Evolutionary conservation across 139 green algal species (phyloP).

Genomic region (Chlorella sp.): DNA sequence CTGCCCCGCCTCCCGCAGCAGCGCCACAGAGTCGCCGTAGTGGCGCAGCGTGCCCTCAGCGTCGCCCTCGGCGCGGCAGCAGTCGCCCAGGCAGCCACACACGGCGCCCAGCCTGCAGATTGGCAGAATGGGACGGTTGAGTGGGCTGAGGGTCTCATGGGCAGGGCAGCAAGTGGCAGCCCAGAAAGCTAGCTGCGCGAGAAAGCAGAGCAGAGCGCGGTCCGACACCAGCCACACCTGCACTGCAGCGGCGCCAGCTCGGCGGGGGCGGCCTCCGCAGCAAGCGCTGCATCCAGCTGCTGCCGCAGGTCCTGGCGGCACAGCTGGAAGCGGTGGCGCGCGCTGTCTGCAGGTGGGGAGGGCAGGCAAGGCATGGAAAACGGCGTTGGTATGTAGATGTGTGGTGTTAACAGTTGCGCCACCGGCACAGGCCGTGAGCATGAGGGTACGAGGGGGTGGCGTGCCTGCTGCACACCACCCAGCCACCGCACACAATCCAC

Average conservation of each 20-base stretch:
- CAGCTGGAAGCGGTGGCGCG: conserved; percentile 16
- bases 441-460: not conserved
- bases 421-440: too few species aligned
- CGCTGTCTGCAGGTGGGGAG: not conserved
- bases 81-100: conserved; percentile 50
- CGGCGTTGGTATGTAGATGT: too few species aligned
- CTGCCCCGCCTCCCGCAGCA: not conserved
- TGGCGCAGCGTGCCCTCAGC: conserved; percentile 2
- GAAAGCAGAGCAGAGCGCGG: too few species aligned
- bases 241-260: conserved; percentile 3
- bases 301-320: conserved; percentile 17
- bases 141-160: too few species aligned
- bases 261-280: not conserved
- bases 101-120: conserved; percentile 36
- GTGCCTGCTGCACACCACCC: not conserved
- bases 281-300: not conserved
- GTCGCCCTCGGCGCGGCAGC: conserved; percentile 29
- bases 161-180: too few species aligned
- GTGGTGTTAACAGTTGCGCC: too few species aligned
- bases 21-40: conserved; percentile 32
- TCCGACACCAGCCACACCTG: not conserved
- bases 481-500: too few species aligned
- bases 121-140: too few species aligned
- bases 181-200: too few species aligned
- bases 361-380: too few species aligned